Evolutionary conservation across 352 stramenopile species (phyloP), one percentile per base, ranked within the genome.

Genomic region (Phytopythium helicoides): DNA sequence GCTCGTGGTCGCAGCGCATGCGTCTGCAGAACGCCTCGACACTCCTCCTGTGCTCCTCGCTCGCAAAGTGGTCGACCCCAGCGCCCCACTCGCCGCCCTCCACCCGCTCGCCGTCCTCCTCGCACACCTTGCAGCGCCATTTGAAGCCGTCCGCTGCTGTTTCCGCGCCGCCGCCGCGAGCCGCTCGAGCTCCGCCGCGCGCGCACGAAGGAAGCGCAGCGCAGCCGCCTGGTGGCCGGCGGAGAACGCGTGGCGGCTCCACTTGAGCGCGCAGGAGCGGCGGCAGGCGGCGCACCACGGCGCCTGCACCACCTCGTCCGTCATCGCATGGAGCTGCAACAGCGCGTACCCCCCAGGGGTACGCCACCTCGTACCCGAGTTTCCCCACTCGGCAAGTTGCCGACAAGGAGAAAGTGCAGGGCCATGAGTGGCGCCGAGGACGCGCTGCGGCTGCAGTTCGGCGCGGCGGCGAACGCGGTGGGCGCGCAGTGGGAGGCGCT

Each of bases 391-490:
- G n/a, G n/a, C n/a, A n/a, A n/a, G n/a, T n/a, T n/a, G n/a, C n/a
- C n/a, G n/a, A 39, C 34, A 18, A 23, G 6, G 19, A 22, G 25
- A 42, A 46, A 9, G 11, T 4, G 3, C 19, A 45, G 33, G n/a
- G 40, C 40, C 3, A 47, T 34, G 25, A 19, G 8, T 18, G 36
- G 36, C 3, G 36, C 36, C 1, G 76, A 79, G 61, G 78, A 88
- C 56, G 87, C 72, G 47, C 54, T 92, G 56, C 68, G 79, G 1
- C 58, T 92, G 57, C 73, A 89, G 53, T 92, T 92, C 48, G 81
- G 81, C 56, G 73, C 77, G 47, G 81, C 81, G 4, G 51, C 81
- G 25, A 89, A 69, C 48, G 78, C 81, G 21, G 73, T 90, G 39
- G 75, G 77, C 54, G 84, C 73, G 38, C 79, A 89, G 56, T 81